Conservation (phyloP, 2,329 filamentous ascomycete species). For the Paraconiothyrium sp. region DNA sequence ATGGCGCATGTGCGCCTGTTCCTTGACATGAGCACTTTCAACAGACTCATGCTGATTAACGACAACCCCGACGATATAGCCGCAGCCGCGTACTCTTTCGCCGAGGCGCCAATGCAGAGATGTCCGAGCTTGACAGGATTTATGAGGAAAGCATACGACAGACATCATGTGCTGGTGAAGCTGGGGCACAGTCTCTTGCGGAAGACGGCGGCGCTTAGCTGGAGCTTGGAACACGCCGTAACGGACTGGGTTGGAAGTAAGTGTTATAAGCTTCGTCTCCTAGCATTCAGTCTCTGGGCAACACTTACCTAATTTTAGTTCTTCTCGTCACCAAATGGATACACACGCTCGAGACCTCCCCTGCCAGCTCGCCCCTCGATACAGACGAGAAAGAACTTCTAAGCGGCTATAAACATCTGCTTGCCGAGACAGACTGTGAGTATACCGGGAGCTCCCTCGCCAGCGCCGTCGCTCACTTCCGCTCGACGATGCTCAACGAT, state of each 20-base stretch:
- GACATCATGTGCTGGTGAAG: conserved; percentile 38
- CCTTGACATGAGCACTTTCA: conserved; percentile 36
- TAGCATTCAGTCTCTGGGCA: not conserved
- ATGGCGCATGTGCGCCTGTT: conserved; percentile 45
- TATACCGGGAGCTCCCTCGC: conserved; percentile 31
- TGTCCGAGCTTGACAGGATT: conserved; percentile 37
- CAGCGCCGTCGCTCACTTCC: conserved; percentile 38
- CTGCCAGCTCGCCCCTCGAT: conserved; percentile 21
- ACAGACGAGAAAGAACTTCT: conserved; percentile 37
- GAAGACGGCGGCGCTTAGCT: conserved; percentile 46
- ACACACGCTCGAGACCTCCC: conserved; percentile 38
- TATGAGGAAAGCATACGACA: conserved; percentile 39
- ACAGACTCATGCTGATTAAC: conserved; percentile 41
- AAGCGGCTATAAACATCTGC: conserved; percentile 30
- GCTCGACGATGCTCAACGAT: conserved; percentile 42
- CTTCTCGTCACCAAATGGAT: conserved; percentile 48
- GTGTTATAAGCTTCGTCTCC: conserved; percentile 2
- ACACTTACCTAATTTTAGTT: conserved; percentile 23
- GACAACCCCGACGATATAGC: conserved; percentile 36
- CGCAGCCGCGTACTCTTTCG: conserved; percentile 33
- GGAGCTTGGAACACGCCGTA: conserved; percentile 47
- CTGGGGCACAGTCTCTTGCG: conserved; percentile 38
- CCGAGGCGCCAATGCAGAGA: conserved; percentile 33
- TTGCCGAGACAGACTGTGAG: conserved; percentile 35
- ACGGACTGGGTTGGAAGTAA: conserved; percentile 44